Evolutionary conservation across 805 yeast species (phyloP).

Genomic region (Sungouiozyma intestinalis): DNA sequence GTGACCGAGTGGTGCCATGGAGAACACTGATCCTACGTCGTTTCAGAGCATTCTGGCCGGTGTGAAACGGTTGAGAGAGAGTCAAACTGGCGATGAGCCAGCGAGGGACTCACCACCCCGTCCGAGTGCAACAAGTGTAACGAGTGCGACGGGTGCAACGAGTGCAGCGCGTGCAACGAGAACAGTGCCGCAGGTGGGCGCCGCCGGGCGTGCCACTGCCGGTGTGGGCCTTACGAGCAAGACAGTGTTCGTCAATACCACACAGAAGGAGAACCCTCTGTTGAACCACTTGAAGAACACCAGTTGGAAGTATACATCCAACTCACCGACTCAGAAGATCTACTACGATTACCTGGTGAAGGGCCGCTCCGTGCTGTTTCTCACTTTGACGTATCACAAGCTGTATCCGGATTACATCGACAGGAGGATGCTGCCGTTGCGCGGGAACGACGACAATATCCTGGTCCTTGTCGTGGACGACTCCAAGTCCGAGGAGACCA

Average conservation of each 20-base stretch:
- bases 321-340: constrained; percentile 30
- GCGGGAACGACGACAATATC: constrained; percentile 39
- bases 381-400: constrained; percentile 64
- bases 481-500: constrained; percentile 40
- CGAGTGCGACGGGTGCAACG: too few species aligned
- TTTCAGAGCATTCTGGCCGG: constrained; percentile 64
- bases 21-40: constrained; percentile 43
- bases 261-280: constrained; percentile 67
- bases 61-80: constrained; percentile 49
- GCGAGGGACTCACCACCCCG: background rate
- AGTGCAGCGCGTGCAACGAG: too few species aligned
- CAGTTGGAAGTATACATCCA: constrained; percentile 39
- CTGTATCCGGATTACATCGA: constrained; percentile 66
- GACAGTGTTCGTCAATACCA: constrained; percentile 46
- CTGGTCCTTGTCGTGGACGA: constrained; percentile 57
- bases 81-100: constrained; percentile 15
- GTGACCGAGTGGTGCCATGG: too few species aligned
- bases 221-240: constrained; percentile 12
- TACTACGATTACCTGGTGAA: constrained; percentile 58
- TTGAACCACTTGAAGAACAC: constrained; percentile 43
- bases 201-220: too few species aligned
- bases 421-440: constrained; percentile 38
- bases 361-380: constrained; percentile 45
- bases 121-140: constrained; percentile 6
- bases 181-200: too few species aligned